Base-by-base conservation (phyloP, 768 basidiomycete species). In the Xerocomellus chrysenteron region DNA sequence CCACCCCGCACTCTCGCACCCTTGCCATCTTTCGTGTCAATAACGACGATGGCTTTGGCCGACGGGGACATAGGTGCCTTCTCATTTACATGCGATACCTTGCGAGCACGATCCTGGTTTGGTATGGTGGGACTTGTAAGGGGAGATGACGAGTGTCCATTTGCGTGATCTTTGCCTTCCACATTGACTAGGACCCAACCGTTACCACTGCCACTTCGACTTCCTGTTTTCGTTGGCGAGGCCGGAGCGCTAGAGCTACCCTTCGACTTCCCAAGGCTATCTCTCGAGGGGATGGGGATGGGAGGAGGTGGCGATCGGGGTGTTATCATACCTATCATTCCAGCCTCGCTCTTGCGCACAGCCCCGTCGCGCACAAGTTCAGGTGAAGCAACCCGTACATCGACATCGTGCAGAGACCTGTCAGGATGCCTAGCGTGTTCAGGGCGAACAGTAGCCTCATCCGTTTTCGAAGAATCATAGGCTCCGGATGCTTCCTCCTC, bases 171-270 rank as follows among this genome's bases (percentile, higher is more conserved):
- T 58, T 73, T 71, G 32, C 77, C 76, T 56, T 84, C 84, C 16
- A 86, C 80, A 50, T 84, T 86, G 37, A 87, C 81, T 26, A 87
- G 72, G 2, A 87, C 85, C 85, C 85, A 87, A 26, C 85, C 85
- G 62, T 82, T 74, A 16, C 80, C 78, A 43, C 74, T 76, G 41
- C 73, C 74, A 46, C 72, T 73, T 55, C 65, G 61, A 50, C 64
- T 66, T 28, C 66, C 71, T 41, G 74, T 63, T 62, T 74, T 69
- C 47, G 65, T 73, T 36, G 73, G 71, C 33, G 73, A 74, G 13
- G 63, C 67, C 17, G 63, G 74, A 26, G 61, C 59, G 35, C 61
- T 61, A 43, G 66, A 66, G 36, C 50, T 50, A 41, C 60, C 56
- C 54, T 55, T 73, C 17, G 60, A 54, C 49, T 58, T 72, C 37